Base-by-base conservation (phyloP, 2,329 filamentous ascomycete genomes). In the Phyllosticta citrichinensis region DNA sequence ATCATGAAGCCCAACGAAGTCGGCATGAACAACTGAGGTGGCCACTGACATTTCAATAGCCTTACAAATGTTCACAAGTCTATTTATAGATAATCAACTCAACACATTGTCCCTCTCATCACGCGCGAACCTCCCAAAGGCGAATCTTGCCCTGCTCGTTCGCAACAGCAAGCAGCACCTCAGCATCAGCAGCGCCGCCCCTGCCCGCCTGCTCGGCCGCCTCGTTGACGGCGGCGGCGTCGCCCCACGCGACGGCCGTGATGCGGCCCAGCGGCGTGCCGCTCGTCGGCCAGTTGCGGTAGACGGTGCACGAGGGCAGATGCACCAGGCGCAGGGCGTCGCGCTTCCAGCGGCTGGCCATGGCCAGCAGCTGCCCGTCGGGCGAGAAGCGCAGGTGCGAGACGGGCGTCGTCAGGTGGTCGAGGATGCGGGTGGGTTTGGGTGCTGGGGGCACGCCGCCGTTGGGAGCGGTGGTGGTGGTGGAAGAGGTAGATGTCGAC, bases 271-370 rank as follows among this genome's bases (percentile, higher is more conserved):
- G 75, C 0, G 92, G 91, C 61, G 94, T 99, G 72, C 88, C 87
- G 65, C 86, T 84, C 59, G 93, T 99, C 24, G 94, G 94, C 94
- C 94, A 99, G 75, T 99, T 99, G 69, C 87, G 86, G 80, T 94
- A 99, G 20, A 97, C 90, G 1, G 91, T 96, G 73, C 91, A 96
- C 66, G 84, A 92, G 0, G 93, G 92, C 66, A 99, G 77, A 74
- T 99, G 94, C 33, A 93, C 91, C 65, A 99, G 77, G 69, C 88
- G 82, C 72, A 99, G 76, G 0, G 92, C 90, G 75, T 97, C 91
- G 71, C 87, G 87, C 81, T 96, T 96, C 81, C 88, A 88, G 64
- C 83, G 83, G 74, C 89, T 95, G 51, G 86, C 89, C 79, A 97
- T 91, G 0, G 86, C 90, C 66, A 99, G 77, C 57, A 97, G 77